Evolutionary conservation across 495 filamentous ascomycete genomes (phyloP).

Genomic region (Cercophora scortea): DNA sequence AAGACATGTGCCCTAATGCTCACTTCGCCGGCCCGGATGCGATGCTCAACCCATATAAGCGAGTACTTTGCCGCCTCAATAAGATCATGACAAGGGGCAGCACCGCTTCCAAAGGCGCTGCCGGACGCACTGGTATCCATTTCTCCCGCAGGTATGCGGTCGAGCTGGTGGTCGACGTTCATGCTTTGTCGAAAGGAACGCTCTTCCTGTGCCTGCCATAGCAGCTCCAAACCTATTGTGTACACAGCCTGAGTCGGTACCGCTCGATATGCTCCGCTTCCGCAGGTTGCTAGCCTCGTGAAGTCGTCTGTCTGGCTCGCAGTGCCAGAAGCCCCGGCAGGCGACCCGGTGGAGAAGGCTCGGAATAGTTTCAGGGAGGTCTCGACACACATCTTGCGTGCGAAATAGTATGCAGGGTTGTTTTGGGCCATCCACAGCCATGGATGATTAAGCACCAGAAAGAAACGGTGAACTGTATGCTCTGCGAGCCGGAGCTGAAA

Average conservation of each 20-base stretch:
- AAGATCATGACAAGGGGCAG: slow-evolving; percentile 35
- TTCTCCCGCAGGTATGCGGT: slow-evolving; percentile 13
- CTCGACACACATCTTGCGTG: slow-evolving; percentile 38
- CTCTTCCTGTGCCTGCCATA: slow-evolving; percentile 43
- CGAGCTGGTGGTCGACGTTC: slow-evolving; percentile 16
- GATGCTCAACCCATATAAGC: slow-evolving; percentile 33
- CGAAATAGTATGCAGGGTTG: slow-evolving; percentile 38
- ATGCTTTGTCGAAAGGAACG: slow-evolving; percentile 35
- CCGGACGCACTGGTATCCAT: slow-evolving; percentile 18
- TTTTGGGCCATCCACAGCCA: slow-evolving; percentile 24
- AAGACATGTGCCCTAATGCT: slow-evolving; percentile 50
- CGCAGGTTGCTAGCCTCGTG: slow-evolving; percentile 31
- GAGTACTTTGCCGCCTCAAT: slow-evolving; percentile 39
- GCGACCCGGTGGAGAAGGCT: slow-evolving; percentile 16
- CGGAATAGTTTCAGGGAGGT: slow-evolving; percentile 35
- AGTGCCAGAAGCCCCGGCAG: slow-evolving; percentile 9
- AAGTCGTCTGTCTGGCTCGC: slow-evolving; percentile 29
- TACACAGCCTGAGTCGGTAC: slow-evolving; percentile 34
- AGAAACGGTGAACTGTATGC: slow-evolving; percentile 43
- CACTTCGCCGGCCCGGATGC: slow-evolving; percentile 45
- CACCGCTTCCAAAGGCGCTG: slow-evolving; percentile 15
- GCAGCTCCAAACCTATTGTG: slow-evolving; percentile 42
- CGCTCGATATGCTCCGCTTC: slow-evolving; percentile 40
- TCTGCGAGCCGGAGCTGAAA: slow-evolving; percentile 32
- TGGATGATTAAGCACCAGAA: slow-evolving; percentile 42